A percentile compares a stretch with the other conserved stretches of the same genome.
phyloP scores from a whole-genome alignment of 2,329 filamentous ascomycete species.

The Colletotrichum coccodes region DNA sequence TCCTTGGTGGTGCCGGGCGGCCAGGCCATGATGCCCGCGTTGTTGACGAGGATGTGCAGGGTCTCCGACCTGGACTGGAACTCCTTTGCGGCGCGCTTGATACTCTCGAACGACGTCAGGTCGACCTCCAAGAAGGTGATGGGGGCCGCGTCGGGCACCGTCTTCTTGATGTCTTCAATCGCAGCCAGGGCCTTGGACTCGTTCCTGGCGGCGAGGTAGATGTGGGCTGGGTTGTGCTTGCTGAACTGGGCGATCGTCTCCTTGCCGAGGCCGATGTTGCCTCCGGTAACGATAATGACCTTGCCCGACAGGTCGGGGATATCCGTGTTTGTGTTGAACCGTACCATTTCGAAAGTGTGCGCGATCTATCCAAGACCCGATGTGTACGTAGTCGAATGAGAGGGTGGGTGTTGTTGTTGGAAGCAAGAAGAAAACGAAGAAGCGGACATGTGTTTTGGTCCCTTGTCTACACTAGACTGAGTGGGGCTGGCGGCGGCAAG shows the following conservation, averaged over 20 bases:
- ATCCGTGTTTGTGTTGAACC: constrained; percentile 22
- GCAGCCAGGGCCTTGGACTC: constrained; percentile 44
- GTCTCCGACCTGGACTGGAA: constrained; percentile 45
- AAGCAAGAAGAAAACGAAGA: background rate
- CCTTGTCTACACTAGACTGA: background rate
- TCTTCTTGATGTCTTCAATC: constrained; percentile 47
- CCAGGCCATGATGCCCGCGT: constrained; percentile 56
- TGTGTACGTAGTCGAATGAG: background rate
- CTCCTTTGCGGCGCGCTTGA: constrained; percentile 50
- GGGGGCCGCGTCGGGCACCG: constrained; percentile 30
- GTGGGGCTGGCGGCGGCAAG: constrained; percentile 12
- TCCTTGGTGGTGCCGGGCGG: constrained; percentile 50
- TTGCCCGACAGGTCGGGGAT: constrained; percentile 37
- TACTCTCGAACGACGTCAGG: constrained; percentile 53
- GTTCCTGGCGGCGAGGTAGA: constrained; percentile 29
- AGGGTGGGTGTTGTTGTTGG: background rate
- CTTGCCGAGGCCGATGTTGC: constrained; percentile 40
- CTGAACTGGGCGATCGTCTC: constrained; percentile 29
- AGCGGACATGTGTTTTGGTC: constrained; percentile 2
- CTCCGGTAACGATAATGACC: constrained; percentile 41
- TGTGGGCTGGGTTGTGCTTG: constrained; percentile 31
- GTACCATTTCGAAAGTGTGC: background rate
- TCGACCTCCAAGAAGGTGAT: constrained; percentile 53
- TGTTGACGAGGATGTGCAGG: constrained; percentile 57
- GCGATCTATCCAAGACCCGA: background rate